These are phyloP conservation scores for Umbelopsis ramanniana DNA, from an alignment of 192 early-diverging fungal genomes.

Conservation along the genomic window DNA sequence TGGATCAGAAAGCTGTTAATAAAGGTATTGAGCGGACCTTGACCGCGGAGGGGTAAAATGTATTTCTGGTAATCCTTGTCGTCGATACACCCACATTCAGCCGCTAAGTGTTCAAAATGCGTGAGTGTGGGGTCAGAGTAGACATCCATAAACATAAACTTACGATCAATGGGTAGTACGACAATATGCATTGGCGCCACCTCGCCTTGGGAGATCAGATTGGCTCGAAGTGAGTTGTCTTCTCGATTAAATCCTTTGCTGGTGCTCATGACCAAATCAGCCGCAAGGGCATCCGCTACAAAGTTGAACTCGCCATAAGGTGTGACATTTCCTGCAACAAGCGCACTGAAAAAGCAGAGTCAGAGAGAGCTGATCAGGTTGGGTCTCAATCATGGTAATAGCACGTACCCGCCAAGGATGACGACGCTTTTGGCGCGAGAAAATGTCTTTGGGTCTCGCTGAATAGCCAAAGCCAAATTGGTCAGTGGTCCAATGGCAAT, in stretches of 20 bases:
- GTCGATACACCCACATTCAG: constrained; percentile 17
- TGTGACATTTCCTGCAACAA: constrained; percentile 39
- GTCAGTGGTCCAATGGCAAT: constrained; percentile 55
- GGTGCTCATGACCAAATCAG: constrained; percentile 39
- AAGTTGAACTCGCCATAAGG: constrained; percentile 58
- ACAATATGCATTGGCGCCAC: constrained; percentile 37
- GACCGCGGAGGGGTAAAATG: background rate
- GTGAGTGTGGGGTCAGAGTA: background rate
- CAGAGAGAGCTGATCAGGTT: background rate
- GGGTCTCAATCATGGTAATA: background rate
- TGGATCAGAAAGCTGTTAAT: constrained; percentile 26
- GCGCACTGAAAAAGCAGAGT: background rate
- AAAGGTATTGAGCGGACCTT: background rate
- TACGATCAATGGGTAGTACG: constrained; percentile 56
- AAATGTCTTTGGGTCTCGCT: constrained; percentile 48
- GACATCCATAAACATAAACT: background rate
- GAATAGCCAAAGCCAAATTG: constrained; percentile 50
- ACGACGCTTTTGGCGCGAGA: constrained; percentile 50
- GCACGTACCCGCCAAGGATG: constrained; percentile 48
- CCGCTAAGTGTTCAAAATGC: constrained; percentile 13
- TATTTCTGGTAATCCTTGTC: constrained; percentile 21
- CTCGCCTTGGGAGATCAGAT: constrained; percentile 15
- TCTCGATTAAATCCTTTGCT: constrained; percentile 38
- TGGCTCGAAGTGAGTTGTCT: constrained; percentile 20
- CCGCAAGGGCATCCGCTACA: constrained; percentile 48